Percentiles rank a stretch among this genome's conserved stretches.
These are phyloP conservation scores for Calocera cornea DNA, from an alignment of 768 basidiomycete species.

Conservation along the genomic window DNA sequence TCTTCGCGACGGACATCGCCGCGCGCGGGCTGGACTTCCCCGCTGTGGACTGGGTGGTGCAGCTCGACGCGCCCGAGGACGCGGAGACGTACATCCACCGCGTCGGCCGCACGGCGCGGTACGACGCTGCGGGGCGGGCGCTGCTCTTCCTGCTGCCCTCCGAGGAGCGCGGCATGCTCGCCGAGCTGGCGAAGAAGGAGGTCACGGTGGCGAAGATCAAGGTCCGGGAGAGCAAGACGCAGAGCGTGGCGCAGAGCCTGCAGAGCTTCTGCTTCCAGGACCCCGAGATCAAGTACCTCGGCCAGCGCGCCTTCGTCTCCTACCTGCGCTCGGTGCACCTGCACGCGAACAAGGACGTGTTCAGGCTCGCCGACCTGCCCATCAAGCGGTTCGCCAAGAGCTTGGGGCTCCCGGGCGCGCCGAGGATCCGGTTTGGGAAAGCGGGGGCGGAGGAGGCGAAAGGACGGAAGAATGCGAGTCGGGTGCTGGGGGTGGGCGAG, in stretches of 20 bases:
- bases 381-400: conserved; percentile 74
- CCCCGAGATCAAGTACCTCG: conserved; percentile 93
- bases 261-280: conserved; percentile 91
- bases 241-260: conserved; percentile 70
- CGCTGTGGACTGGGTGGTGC: conserved; percentile 90
- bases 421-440: conserved; percentile 81
- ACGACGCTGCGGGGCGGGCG: conserved; percentile 78
- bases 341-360: conserved; percentile 87
- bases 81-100: conserved; percentile 96
- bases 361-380: conserved; percentile 73
- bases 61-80: conserved; percentile 92
- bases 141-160: conserved; percentile 73
- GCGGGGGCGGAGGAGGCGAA: conserved; percentile 43
- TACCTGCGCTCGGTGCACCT: conserved; percentile 86
- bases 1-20: conserved; percentile 93
- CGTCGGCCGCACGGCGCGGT: conserved; percentile 88
- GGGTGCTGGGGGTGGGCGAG: conserved; percentile 18
- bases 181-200: conserved; percentile 54
- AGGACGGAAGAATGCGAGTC: conserved; percentile 59
- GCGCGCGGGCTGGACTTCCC: conserved; percentile 95
- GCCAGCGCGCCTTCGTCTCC: conserved; percentile 91
- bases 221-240: conserved; percentile 74
- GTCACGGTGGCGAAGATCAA: conserved; percentile 70
- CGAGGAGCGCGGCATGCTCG: conserved; percentile 84
- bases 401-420: conserved; percentile 83